These are phyloP conservation scores for Aspergillus piperis DNA, from an alignment of 2,329 filamentous ascomycete species.

Conservation along the genomic window DNA sequence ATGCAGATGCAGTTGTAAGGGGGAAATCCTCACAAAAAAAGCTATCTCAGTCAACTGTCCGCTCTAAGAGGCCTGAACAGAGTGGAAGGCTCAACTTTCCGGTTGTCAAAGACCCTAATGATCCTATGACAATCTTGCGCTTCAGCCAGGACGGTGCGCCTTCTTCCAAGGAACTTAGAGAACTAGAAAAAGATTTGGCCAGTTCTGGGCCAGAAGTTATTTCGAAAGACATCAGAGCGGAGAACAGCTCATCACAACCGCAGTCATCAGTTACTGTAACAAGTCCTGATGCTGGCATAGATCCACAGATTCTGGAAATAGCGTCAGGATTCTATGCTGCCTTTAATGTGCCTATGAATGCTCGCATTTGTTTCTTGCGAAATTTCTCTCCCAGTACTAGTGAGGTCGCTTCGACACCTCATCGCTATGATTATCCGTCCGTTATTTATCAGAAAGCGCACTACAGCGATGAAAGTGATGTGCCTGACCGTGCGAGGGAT, in stretches of 20 bases:
- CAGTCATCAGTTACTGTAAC: slow-evolving; percentile 24
- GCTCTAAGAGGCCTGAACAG: slow-evolving; percentile 32
- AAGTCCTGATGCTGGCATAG: slow-evolving; percentile 6
- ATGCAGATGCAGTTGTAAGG: slow-evolving; percentile 7
- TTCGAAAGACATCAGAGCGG: slow-evolving; percentile 10
- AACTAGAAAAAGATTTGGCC: slow-evolving; percentile 15
- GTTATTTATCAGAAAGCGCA: slow-evolving; percentile 82
- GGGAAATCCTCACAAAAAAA: slow-evolving; percentile 22
- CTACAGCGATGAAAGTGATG: slow-evolving; percentile 81
- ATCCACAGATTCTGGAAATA: slow-evolving; percentile 23
- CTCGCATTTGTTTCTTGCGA: slow-evolving; percentile 29
- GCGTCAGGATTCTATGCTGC: slow-evolving; percentile 27
- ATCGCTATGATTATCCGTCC: slow-evolving; percentile 59
- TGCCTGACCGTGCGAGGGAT: slow-evolving; percentile 73
- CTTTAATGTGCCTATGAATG: slow-evolving; percentile 31
- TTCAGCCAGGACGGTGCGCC: slow-evolving; percentile 64
- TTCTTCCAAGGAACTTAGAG: slow-evolving; percentile 51
- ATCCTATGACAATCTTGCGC: slow-evolving; percentile 62
- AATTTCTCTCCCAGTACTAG: slow-evolving; percentile 30
- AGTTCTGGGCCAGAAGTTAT: slow-evolving; percentile 8
- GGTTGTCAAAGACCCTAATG: slow-evolving; percentile 74
- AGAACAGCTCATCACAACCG: slow-evolving; percentile 19
- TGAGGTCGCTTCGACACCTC: slow-evolving; percentile 60
- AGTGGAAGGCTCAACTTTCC: slow-evolving; percentile 63
- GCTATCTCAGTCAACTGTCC: slow-evolving; percentile 29